phyloP scores from a whole-genome alignment of 2,329 filamentous ascomycete species.

The Penicillium sp. region DNA sequence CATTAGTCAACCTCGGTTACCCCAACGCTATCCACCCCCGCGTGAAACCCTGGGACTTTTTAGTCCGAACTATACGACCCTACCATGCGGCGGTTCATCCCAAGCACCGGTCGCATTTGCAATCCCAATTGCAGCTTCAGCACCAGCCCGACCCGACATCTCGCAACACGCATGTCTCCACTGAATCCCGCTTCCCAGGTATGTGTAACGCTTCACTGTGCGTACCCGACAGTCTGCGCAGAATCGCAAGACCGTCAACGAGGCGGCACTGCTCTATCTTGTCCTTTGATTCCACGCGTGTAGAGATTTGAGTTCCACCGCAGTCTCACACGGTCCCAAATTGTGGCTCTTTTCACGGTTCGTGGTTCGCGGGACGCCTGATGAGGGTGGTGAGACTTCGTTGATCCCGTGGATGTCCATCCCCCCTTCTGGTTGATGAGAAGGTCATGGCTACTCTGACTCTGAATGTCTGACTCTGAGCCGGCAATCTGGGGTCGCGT shows the following conservation, averaged over 20 bases:
- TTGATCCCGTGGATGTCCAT: conserved; percentile 21
- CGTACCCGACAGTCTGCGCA: conserved; percentile 7
- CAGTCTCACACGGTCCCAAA: neutral
- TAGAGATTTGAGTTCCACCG: neutral
- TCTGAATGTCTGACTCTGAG: conserved; percentile 1
- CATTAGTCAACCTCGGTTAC: neutral
- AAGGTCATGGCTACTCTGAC: too few species aligned
- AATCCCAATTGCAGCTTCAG: conserved; percentile 1
- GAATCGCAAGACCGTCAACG: neutral
- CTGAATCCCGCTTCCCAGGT: conserved; percentile 27
- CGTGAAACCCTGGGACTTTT: neutral
- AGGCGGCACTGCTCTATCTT: neutral
- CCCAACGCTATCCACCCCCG: neutral
- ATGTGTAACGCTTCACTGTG: conserved; percentile 13
- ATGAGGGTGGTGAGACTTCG: neutral
- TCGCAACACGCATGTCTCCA: conserved; percentile 27
- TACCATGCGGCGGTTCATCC: conserved; percentile 9
- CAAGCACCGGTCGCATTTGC: neutral
- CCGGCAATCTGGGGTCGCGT: conserved; percentile 12
- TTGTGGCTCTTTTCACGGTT: too few species aligned
- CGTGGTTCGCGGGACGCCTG: neutral
- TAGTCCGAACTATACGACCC: neutral
- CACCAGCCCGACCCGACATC: neutral
- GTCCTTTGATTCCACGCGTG: neutral
- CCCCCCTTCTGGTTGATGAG: conserved; percentile 6